phyloP scores from a whole-genome alignment of 2,329 filamentous ascomycete genomes.

The Xylaria sp. region DNA sequence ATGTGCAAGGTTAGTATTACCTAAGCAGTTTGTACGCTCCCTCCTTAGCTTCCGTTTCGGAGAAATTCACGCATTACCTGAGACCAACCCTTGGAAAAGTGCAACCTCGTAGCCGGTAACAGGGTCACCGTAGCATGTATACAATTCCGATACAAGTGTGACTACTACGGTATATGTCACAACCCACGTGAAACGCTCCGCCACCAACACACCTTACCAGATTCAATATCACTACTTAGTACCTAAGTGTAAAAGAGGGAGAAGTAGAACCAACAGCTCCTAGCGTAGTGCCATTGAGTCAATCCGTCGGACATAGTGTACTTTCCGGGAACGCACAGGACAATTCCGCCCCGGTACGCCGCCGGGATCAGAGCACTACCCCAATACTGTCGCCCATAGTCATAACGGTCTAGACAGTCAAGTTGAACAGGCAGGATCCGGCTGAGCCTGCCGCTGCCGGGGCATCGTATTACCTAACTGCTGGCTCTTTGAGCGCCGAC shows the following conservation, averaged over 20 bases:
- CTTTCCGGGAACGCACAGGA: neutral
- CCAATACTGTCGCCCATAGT: neutral
- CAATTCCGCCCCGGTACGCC: slow-evolving; percentile 4
- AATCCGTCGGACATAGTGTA: neutral
- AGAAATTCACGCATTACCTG: slow-evolving; percentile 42
- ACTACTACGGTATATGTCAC: neutral
- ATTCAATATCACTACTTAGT: neutral
- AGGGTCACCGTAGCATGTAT: neutral
- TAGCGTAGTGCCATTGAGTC: neutral
- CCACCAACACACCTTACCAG: neutral
- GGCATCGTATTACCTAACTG: neutral
- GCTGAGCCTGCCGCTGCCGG: neutral
- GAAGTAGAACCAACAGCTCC: neutral
- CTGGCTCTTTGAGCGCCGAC: neutral
- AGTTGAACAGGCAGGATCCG: neutral
- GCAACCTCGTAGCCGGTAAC: slow-evolving; percentile 33
- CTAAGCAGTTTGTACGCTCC: slow-evolving; percentile 35
- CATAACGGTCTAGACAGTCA: neutral
- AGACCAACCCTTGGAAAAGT: slow-evolving; percentile 44
- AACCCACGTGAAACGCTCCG: slow-evolving; percentile 7
- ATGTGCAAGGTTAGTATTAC: slow-evolving; percentile 13
- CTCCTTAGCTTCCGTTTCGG: slow-evolving; percentile 10
- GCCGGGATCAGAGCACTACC: neutral
- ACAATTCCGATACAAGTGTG: neutral
- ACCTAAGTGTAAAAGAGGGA: neutral